Conservation (phyloP, 257 asterid species). For the Buddleja alternifolia region DNA sequence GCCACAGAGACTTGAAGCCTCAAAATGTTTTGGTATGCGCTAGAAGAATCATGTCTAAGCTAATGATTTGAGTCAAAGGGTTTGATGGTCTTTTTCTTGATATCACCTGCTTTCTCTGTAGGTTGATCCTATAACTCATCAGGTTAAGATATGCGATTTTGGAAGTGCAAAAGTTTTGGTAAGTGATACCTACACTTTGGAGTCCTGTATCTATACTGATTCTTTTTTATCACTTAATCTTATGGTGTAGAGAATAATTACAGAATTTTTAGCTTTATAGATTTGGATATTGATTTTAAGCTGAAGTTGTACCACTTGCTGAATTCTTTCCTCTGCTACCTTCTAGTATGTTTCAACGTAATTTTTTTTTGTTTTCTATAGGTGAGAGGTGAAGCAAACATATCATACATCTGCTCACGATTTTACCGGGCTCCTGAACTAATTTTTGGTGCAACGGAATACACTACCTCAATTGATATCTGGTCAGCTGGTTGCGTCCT, state of each 20-base stretch:
- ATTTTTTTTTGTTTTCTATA: slow-evolving; percentile 24
- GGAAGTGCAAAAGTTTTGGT: slow-evolving; percentile 97
- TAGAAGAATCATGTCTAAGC: neutral
- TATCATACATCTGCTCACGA: slow-evolving; percentile 95
- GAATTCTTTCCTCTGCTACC: neutral
- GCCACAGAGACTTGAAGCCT: slow-evolving; percentile 97
- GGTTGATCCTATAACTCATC: slow-evolving; percentile 88
- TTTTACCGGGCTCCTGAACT: slow-evolving; percentile 99
- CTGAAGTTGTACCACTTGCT: slow-evolving; percentile 12
- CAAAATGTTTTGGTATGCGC: slow-evolving; percentile 82
- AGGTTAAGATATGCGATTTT: slow-evolving; percentile 92
- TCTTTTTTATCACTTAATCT: slow-evolving; percentile 9
- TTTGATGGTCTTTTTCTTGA: slow-evolving; percentile 19
- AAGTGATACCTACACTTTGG: slow-evolving; percentile 43
- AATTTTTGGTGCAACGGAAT: slow-evolving; percentile 95
- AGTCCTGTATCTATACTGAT: neutral
- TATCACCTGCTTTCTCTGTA: slow-evolving; percentile 33
- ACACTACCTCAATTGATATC: slow-evolving; percentile 86
- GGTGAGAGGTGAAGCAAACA: slow-evolving; percentile 93
- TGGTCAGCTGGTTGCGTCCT: slow-evolving; percentile 99
- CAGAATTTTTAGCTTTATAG: neutral
- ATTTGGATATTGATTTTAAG: neutral
- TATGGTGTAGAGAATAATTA: neutral
- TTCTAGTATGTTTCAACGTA: slow-evolving; percentile 2
- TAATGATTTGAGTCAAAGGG: neutral